phyloP scores from a whole-genome alignment of 1,284 basidiomycete species.

The Irpex rosettiformis region DNA sequence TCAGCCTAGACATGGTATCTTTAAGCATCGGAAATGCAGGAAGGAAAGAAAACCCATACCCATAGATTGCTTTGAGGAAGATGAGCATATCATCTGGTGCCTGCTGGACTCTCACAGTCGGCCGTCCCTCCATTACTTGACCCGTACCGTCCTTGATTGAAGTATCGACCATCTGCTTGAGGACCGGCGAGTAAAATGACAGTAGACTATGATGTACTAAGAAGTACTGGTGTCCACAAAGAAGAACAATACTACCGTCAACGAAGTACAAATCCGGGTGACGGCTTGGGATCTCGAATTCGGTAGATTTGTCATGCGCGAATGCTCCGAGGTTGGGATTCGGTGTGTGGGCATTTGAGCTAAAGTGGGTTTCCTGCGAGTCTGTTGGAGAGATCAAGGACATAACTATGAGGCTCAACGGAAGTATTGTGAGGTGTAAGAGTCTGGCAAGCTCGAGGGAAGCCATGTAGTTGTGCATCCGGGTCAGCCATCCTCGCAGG shows the following conservation, averaged over 20 bases:
- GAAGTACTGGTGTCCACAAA: conserved; percentile 55
- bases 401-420: conserved; percentile 2
- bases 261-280: conserved; percentile 59
- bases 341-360: conserved; percentile 44
- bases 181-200: conserved; percentile 51
- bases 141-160: conserved; percentile 3
- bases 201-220: conserved; percentile 66
- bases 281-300: conserved; percentile 29
- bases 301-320: conserved; percentile 5
- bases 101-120: conserved; percentile 50
- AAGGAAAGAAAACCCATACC: conserved; percentile 6
- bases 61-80: conserved; percentile 57
- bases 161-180: conserved; percentile 8
- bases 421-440: not conserved
- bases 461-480: not conserved
- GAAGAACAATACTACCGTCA: conserved; percentile 63
- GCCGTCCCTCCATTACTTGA: conserved; percentile 45
- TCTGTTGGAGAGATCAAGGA: not conserved
- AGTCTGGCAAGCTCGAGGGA: not conserved
- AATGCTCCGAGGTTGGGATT: conserved; percentile 5
- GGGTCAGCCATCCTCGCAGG: not conserved
- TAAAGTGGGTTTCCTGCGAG: conserved; percentile 34
- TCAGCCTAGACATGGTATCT: conserved; percentile 1
- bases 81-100: conserved; percentile 46
- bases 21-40: not conserved